These are phyloP conservation scores for Lathyrus tuberosus DNA, from an alignment of 306 rosid genomes.

Conservation along the genomic window DNA sequence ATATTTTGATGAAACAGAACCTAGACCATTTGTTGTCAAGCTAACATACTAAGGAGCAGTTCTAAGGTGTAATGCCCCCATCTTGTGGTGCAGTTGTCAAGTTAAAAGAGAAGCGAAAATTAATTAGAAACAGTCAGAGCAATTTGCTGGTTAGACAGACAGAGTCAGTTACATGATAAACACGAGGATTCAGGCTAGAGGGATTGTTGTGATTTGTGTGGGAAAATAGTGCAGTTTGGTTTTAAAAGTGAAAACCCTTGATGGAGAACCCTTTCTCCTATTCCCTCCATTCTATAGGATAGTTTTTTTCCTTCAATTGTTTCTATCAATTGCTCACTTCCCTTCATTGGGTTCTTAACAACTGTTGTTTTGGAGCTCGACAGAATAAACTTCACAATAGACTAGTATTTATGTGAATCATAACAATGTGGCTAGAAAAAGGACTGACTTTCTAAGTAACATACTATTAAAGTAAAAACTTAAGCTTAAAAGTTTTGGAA, in stretches of 20 bases:
- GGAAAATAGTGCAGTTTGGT: background rate
- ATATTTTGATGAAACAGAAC: slow-evolving; percentile 22
- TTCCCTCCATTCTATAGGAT: background rate
- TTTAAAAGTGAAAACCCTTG: slow-evolving; percentile 5
- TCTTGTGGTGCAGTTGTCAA: slow-evolving; percentile 7
- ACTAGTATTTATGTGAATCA: slow-evolving; percentile 16
- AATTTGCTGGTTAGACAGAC: background rate
- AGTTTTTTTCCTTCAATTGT: slow-evolving; percentile 9
- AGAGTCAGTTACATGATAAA: background rate
- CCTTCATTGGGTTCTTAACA: slow-evolving; percentile 2
- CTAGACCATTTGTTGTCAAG: background rate
- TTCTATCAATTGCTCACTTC: slow-evolving; percentile 9
- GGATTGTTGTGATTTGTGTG: slow-evolving; percentile 3
- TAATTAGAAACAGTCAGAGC: background rate
- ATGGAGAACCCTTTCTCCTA: background rate
- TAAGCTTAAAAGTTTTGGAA: slow-evolving; percentile 29
- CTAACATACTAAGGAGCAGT: slow-evolving; percentile 16
- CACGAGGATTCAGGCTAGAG: background rate
- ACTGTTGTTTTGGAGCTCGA: slow-evolving; percentile 8
- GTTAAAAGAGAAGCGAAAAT: background rate
- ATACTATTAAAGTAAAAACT: background rate
- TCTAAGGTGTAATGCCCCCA: slow-evolving; percentile 13
- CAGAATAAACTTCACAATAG: background rate
- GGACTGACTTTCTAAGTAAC: background rate
- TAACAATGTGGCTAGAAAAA: background rate